Evolutionary conservation across 2,329 filamentous ascomycete species (phyloP), one percentile per base, ranked within the genome.

Genomic region (Zelopaecilomyces penicillatus): DNA sequence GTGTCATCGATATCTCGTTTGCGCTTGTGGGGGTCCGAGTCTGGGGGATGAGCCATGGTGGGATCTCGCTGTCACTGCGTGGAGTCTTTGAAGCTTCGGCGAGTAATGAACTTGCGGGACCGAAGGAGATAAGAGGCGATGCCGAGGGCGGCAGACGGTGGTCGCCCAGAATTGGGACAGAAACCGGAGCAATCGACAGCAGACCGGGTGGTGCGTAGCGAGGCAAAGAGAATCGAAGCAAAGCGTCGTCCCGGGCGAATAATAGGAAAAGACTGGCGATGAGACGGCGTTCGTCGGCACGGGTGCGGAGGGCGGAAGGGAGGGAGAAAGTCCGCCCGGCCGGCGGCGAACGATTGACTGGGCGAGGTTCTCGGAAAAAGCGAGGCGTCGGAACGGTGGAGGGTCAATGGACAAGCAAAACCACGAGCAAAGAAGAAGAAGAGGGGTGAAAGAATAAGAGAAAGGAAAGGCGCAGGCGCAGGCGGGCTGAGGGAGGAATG

Each of bases 1-100:
- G 55, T 62, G 55, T 74, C 70, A 53, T 73, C 69, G 46, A 62
- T 54, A 50, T 70, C 68, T 52, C 70, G 69, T 57, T 73, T 74
- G 51, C 71, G 68, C 62, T 74, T 74, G 57, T 66, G 64, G 51
- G 63, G 57, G 44, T 71, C 66, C 43, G 58, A 50, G 30, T 68
- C 67, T 50, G 61, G 57, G 55, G 58, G 63, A 57, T 69, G 67
- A 53, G 68, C 65, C 69, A 72, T 72, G 44, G 46, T 52, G 38
- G 46, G 26, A 37, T 44, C n/a, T 19, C 19, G 19, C 19, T 19
- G 19, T 19, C 19, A 19, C 19, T 19, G 19, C 19, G 19, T 19
- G 19, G 19, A 19, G 19, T 19, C 19, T 19, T 19, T 19, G 19
- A 19, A 19, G 19, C 19, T 19, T 19, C 19, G 19, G 19, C 19